These are phyloP conservation scores for Isabelozyma gotoi DNA, from an alignment of 805 yeast genomes.

Conservation along the genomic window DNA sequence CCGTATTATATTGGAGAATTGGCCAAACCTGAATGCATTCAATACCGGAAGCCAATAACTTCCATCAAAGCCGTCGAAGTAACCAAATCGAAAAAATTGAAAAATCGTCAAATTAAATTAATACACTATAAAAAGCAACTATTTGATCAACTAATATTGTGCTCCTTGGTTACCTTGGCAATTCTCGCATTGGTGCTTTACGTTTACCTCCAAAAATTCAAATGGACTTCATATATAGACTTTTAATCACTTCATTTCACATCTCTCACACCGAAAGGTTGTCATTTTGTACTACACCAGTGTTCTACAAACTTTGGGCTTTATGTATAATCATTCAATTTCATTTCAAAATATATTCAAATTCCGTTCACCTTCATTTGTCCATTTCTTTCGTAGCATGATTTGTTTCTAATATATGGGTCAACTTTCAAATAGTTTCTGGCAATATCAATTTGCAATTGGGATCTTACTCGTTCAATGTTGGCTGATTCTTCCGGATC, in stretches of 20 bases:
- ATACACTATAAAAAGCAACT: conserved; percentile 5
- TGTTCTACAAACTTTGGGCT: background rate
- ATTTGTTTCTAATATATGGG: conserved; percentile 75
- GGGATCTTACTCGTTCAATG: conserved; percentile 49
- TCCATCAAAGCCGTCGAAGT: conserved; percentile 5
- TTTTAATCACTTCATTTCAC: background rate
- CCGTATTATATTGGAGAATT: conserved; percentile 31
- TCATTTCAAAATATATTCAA: background rate
- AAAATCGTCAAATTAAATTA: conserved; percentile 6
- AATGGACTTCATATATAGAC: conserved; percentile 10
- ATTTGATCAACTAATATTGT: conserved; percentile 10
- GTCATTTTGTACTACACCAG: too few species aligned
- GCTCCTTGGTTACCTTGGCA: conserved; percentile 11
- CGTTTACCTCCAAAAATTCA: conserved; percentile 17
- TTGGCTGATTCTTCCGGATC: conserved; percentile 44
- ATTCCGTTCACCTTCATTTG: background rate
- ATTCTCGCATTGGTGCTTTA: conserved; percentile 13
- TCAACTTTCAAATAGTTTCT: conserved; percentile 67
- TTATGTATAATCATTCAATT: too few species aligned
- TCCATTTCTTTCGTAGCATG: conserved; percentile 73
- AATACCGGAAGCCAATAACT: conserved; percentile 11
- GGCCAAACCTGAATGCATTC: conserved; percentile 11
- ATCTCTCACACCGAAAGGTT: too few species aligned
- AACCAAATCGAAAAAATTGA: background rate
- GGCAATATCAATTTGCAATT: conserved; percentile 51